Evolutionary conservation across 148 eudicot genomes (phyloP).

Genomic region (Camellia granthamiana): DNA sequence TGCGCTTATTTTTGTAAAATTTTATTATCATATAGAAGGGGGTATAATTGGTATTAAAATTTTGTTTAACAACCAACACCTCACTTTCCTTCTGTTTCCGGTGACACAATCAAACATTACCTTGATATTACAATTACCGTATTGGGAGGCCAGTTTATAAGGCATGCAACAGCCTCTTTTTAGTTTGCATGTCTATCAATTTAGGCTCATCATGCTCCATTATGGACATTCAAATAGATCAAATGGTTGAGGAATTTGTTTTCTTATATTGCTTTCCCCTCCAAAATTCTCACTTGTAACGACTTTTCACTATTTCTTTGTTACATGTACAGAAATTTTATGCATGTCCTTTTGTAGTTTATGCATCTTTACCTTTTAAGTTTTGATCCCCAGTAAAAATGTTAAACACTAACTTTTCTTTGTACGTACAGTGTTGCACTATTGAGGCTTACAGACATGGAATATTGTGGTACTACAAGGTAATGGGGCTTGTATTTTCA

Average conservation of each 20-base stretch:
- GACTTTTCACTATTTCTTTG: background rate
- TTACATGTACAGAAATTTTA: background rate
- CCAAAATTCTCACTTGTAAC: background rate
- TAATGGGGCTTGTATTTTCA: constrained; percentile 21
- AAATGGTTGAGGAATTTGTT: background rate
- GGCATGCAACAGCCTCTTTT: background rate
- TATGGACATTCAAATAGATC: background rate
- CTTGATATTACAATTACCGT: background rate
- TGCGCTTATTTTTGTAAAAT: no score
- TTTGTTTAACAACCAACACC: no score
- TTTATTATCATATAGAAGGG: no score
- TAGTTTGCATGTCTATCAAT: background rate
- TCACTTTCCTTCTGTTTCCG: no score
- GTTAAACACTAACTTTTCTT: constrained; percentile 4
- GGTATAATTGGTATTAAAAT: no score
- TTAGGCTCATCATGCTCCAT: background rate
- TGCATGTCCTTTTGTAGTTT: constrained; percentile 3
- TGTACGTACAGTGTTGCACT: constrained; percentile 72
- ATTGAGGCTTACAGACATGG: constrained; percentile 85
- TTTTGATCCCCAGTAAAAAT: background rate
- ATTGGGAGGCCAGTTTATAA: background rate
- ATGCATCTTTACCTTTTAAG: background rate
- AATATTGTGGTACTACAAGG: constrained; percentile 97
- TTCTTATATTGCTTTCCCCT: background rate
- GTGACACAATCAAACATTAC: no score